Base-by-base conservation (phyloP, 1,284 basidiomycete genomes). In the Melampsora occidentalis region DNA sequence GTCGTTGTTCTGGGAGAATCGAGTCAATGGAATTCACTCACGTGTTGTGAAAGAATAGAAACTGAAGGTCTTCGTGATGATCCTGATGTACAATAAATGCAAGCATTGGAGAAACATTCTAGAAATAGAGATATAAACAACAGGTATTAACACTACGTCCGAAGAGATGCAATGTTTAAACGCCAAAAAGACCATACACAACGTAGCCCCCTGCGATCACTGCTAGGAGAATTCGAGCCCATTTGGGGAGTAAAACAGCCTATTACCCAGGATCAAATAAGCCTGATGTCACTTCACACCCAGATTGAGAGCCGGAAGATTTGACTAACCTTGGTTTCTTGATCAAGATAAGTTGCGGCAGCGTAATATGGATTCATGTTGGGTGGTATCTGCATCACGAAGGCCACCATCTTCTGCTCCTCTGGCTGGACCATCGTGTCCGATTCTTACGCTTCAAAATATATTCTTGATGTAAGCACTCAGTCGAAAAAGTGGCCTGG, bases 31-130 rank as follows among this genome's bases (percentile, higher is more conserved):
- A 49, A 20, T 59, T 16, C 10, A 64, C 62, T 73, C 39, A 73
- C 71, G 63, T 20, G 63, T 42, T 16, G 71, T 73, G 14, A 73
- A 49, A 14, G 71, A 64, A 28, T 51, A 53, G 31, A 73, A 48
- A 22, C 48, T 20, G 28, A 73, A 73, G 20, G 51, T 66, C 22
- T 49, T 57, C 28, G 71, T 73, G 31, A 53, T 53, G 14, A 73
- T 53, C 25, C 71, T 42, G 10, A 73, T 63, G 64, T 73, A 73
- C 31, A 73, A 57, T 39, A 73, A 73, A 42, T 73, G 53, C 31
- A 64, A 66, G 63, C 46, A 64, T 73, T 73, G 71, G 20, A 73
- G 35, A 61, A 61, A 57, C 71, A 73, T 73, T 33, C 71, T 65
- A 10, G 25, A 70, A 42, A 42, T n/a, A n/a, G n/a, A n/a, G n/a